Evolutionary conservation across 2,329 filamentous ascomycete genomes (phyloP), one percentile per base, ranked within the genome.

Genomic region (Erysiphe pulchra): DNA sequence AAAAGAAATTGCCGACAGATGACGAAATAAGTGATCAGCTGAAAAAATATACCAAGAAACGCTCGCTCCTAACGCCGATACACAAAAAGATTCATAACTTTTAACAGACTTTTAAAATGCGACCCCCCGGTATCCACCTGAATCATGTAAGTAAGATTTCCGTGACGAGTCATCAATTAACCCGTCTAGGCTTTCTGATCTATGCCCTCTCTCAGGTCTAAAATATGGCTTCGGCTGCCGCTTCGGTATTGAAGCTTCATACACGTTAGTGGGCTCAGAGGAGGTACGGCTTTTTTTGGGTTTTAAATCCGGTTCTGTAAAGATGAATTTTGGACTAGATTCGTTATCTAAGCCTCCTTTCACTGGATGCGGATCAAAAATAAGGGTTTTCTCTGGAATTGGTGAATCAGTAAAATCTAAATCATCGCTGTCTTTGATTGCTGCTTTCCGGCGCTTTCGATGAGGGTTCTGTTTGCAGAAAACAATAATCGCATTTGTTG

Each of bases 401-500:
- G 36, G 93, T 71, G 5, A 85, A 1, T 85, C 94, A 44, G 94
- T 74, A 48, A 75, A 76, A 60, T 93, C 85, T 49, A 80, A 64
- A 53, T 90, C 80, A 51, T 78, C 77, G 55, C 75, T 71, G 50
- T 74, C 62, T 67, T 87, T 83, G 62, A 86, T 83, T 60, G 83
- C 75, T 63, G 87, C 82, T 71, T 92, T 92, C 63, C 83, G 77
- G 56, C 77, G 77, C 69, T 79, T 79, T 51, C 80, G 76, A 62
- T 95, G 87, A 4, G 87, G 86, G 64, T 95, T 95, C 64, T 85
- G 73, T 59, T 80, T 80, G 70, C 75, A 76, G 63, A 77, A 85
- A 45, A 76, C 71, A 54, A 83, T 80, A 57, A 94, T 74, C 42
- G 83, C 83, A 57, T 95, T 95, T 65, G 86, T 81, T 11, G 73